A percentile compares a stretch with the other conserved stretches of the same genome.
Conservation (phyloP, 176 grass and related monocot genomes). For the Alloteropsis semialata region DNA sequence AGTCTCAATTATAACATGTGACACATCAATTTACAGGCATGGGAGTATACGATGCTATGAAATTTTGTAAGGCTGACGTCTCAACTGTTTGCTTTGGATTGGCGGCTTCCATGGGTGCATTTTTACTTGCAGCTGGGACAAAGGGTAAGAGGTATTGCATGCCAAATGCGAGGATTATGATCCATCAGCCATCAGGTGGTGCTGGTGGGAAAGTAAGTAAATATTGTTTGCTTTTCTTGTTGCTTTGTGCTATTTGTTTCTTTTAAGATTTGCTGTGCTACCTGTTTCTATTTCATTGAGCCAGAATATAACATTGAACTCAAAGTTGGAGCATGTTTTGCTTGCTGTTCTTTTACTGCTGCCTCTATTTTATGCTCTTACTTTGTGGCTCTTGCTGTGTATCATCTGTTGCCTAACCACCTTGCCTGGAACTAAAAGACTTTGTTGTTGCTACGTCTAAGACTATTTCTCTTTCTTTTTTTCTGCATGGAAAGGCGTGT, state of each 20-base stretch:
- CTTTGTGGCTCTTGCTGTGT: neutral
- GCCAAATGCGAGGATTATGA: constrained; percentile 98
- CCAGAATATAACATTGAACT: neutral
- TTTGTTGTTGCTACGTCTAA: neutral
- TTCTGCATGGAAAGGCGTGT: too few species aligned
- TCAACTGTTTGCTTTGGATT: constrained; percentile 93
- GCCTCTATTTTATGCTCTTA: neutral
- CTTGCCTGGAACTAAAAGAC: neutral
- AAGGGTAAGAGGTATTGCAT: constrained; percentile 98
- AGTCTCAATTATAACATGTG: neutral
- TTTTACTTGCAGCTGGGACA: constrained; percentile 86
- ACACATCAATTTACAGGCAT: constrained; percentile 57
- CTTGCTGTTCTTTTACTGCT: neutral
- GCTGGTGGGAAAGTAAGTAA: constrained; percentile 66
- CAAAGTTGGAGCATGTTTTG: neutral
- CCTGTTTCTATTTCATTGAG: neutral
- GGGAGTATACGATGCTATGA: constrained; percentile 98
- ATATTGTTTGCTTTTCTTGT: neutral
- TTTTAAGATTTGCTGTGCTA: neutral
- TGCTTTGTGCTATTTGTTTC: constrained; percentile 21
- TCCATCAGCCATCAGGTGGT: constrained; percentile 82
- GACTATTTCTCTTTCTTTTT: neutral
- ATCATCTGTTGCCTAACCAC: neutral
- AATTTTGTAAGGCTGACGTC: constrained; percentile 95
- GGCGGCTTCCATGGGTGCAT: constrained; percentile 91